Base-by-base conservation (phyloP, 352 stramenopile species). In the Pythium volutum region DNA sequence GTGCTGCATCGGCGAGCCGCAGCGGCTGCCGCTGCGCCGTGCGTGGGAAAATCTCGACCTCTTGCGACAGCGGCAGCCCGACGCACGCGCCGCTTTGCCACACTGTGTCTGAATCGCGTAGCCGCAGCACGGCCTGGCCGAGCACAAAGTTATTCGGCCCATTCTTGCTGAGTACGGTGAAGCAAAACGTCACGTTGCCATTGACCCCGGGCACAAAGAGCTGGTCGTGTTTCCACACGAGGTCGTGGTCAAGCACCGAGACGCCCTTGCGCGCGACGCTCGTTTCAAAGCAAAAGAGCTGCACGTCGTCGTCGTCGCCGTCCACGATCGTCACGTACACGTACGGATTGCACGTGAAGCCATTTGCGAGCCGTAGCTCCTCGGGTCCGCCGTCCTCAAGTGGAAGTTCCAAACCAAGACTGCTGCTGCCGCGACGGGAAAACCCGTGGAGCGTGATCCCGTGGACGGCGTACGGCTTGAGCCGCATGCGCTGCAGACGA, bases 131-230 rank as follows among this genome's bases (percentile, higher is more conserved):
- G 15, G 66, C 73, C 64, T 91, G 81, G 0, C 79, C 81, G 7
- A 91, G 67, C 56, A 91, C 79, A 59, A 91, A 91, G 33, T 85
- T 84, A 59, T 91, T 91, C 4, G 81, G 81, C 0, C 81, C 81
- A 50, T 91, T 91, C 57, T 89, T 89, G 62, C 77, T 89, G 12
- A 89, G 67, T 10, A 91, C 39, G 4, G 81, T 91, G 60, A 91
- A 88, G 53, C 76, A 84, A 27, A 91, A 73, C 22, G 75, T 87
- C 11, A 78, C 71, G 46, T 87, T 88, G 34, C 81, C 81, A 31
- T 91, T 76, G 0, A 86, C 75, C 14, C 81, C 81, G 0, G 81
- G 81, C 9, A 88, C 72, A 34, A 91, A 87, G 42, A 89, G 76
- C 64, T 64, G 64, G 53, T 91, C 81, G 18, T 69, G 50, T 7